phyloP scores from a whole-genome alignment of 441 rosid species.

The Pelargonium cotyledonis region DNA sequence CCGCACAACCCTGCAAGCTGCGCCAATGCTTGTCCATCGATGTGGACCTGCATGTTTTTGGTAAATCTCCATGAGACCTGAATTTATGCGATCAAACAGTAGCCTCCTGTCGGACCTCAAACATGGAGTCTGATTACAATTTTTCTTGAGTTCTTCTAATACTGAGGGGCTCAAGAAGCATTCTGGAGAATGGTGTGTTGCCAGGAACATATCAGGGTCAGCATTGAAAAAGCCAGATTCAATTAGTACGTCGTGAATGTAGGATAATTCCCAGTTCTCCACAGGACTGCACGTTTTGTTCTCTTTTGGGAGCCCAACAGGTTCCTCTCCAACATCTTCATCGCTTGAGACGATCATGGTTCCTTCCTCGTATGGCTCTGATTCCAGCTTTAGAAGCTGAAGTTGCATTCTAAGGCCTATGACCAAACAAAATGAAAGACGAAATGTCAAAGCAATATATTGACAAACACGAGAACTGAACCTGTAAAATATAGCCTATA shows the following conservation, averaged over 20 bases:
- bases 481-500: too few relatives aligned
- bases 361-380: conserved; percentile 59
- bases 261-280: conserved; percentile 49
- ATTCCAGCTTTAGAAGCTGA: conserved; percentile 74
- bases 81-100: conserved; percentile 59
- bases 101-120: conserved; percentile 58
- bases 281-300: conserved; percentile 24
- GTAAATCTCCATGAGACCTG: conserved; percentile 40
- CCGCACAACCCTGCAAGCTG: too few relatives aligned
- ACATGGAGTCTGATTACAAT: conserved; percentile 27
- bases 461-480: too few relatives aligned
- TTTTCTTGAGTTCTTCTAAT: conserved; percentile 74
- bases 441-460: not conserved
- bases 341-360: conserved; percentile 54
- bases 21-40: too few relatives aligned
- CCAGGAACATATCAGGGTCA: conserved; percentile 37
- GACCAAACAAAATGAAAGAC: conserved; percentile 5
- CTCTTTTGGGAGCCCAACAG: conserved; percentile 27
- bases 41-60: conserved; percentile 22
- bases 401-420: conserved; percentile 91
- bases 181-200: conserved; percentile 53
- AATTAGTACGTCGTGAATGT: conserved; percentile 41
- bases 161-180: conserved; percentile 51
- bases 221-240: conserved; percentile 42
- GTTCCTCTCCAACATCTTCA: conserved; percentile 43